Evolutionary conservation across 176 grass and related monocot species (phyloP), one percentile per base, ranked within the genome.

Genomic region (Oryza punctata): DNA sequence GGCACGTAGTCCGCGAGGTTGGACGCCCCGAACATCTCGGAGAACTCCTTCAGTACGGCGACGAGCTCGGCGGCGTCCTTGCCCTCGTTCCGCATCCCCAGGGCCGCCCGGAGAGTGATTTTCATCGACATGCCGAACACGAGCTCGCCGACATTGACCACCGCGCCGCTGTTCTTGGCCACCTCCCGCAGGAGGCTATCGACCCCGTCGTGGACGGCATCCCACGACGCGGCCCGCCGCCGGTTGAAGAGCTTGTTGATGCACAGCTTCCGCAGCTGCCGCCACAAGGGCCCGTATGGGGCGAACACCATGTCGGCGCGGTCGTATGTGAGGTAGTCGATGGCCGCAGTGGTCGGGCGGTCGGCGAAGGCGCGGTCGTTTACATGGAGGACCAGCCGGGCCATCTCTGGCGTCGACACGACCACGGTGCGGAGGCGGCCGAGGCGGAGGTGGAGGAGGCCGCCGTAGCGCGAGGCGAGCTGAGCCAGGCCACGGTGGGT

Each of bases 261-360:
- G 69, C 90, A 88, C 21, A 91, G 80, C 87, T 91, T 91, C 65
- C 90, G 82, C 71, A 91, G 37, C 37, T 38, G 37, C 1, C 37
- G 37, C 37, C 37, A 38, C 37, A 38, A 38, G 37, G 37, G 37
- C 37, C 85, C 89, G n/a, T 91, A 88, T 50, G 81, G 70, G 21
- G 89, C 85, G 26, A 91, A 91, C 24, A 86, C 89, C 89, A 91
- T 91, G 52, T 88, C 89, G 9, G 89, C 77, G 23, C 85, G 75
- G 81, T 77, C 76, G 83, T 91, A 91, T n/a, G 82, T 71, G 30
- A 89, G 87, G 77, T 85, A 89, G 0, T 11, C 45, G 32, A 89
- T 89, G 7, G 77, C 82, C 44, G 75, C 80, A 18, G 77, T 85
- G 16, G 87, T 77, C 15, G 87, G 82, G 10, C 87, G 82, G 76